Conservation (phyloP, 2,329 filamentous ascomycete species). For the Tolypocladium capitatum region DNA sequence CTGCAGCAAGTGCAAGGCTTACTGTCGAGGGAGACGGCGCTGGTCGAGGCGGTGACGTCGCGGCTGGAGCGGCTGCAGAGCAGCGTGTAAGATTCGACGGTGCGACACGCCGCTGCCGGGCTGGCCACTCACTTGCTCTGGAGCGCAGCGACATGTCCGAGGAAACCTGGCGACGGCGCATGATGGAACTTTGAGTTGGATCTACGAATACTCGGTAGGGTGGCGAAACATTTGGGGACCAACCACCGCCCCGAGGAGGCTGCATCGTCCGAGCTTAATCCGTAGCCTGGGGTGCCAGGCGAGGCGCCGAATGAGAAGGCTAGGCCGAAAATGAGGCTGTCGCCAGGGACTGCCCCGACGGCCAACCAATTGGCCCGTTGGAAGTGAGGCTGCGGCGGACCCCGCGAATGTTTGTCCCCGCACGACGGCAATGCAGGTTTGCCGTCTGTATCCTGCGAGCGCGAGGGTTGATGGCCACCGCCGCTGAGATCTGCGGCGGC, state of each 20-base stretch:
- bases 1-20: constrained; percentile 49
- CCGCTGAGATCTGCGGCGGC: not conserved
- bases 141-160: not conserved
- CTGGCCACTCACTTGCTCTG: not conserved
- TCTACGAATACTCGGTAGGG: too few species aligned
- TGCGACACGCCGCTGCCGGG: not conserved
- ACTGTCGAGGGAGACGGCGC: constrained; percentile 51
- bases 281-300: not conserved
- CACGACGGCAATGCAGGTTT: not conserved
- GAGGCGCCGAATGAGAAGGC: not conserved
- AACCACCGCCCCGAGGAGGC: not conserved
- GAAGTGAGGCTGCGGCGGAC: not conserved
- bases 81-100: constrained; percentile 11
- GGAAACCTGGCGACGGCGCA: not conserved
- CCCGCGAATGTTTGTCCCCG: not conserved
- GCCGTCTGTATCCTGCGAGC: too few species aligned
- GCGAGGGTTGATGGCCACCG: too few species aligned
- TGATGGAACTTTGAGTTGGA: not conserved
- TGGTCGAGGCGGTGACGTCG: constrained; percentile 53
- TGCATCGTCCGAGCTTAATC: not conserved
- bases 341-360: not conserved
- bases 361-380: not conserved
- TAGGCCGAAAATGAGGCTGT: not conserved
- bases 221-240: not conserved
- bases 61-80: constrained; percentile 44